Conservation (phyloP, 768 basidiomycete genomes). For the Dioszegia hungarica region DNA sequence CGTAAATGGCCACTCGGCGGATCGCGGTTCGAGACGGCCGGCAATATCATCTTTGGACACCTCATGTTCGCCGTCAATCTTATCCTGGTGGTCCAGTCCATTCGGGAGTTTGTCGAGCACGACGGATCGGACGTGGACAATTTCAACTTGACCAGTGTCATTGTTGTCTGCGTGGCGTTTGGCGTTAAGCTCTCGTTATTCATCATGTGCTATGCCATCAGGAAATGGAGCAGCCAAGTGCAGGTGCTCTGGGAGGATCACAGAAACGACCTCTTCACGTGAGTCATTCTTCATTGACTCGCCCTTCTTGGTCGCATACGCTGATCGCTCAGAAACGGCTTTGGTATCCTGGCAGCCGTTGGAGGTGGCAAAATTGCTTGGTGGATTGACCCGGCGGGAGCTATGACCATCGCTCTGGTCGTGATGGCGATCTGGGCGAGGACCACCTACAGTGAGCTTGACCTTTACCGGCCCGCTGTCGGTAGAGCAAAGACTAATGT, state of each 20-base stretch:
- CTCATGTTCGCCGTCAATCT: slow-evolving; percentile 91
- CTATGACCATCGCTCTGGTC: slow-evolving; percentile 46
- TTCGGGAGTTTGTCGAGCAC: slow-evolving; percentile 64
- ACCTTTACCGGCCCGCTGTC: too few relatives aligned
- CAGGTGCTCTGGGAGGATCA: slow-evolving; percentile 96
- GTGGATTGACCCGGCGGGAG: slow-evolving; percentile 49
- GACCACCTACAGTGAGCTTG: slow-evolving; percentile 63
- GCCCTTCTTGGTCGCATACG: background rate
- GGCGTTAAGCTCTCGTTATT: slow-evolving; percentile 83
- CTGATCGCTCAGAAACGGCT: slow-evolving; percentile 29
- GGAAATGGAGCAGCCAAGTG: slow-evolving; percentile 81
- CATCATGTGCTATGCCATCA: slow-evolving; percentile 74
- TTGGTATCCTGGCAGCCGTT: slow-evolving; percentile 51
- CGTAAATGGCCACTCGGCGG: slow-evolving; percentile 92
- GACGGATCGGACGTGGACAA: slow-evolving; percentile 52
- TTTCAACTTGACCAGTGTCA: slow-evolving; percentile 75
- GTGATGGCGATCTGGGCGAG: slow-evolving; percentile 72
- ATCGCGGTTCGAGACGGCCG: slow-evolving; percentile 69
- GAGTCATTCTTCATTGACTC: slow-evolving; percentile 28
- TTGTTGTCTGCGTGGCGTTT: slow-evolving; percentile 76
- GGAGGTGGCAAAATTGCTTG: slow-evolving; percentile 51
- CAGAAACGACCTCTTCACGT: slow-evolving; percentile 84
- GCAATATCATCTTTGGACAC: slow-evolving; percentile 60
- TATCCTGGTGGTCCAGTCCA: slow-evolving; percentile 69
- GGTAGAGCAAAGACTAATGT: too few relatives aligned